Evolutionary conservation across 371 early-diverging fungal species (phyloP).

Genomic region (Syncephalastrum racemosum): DNA sequence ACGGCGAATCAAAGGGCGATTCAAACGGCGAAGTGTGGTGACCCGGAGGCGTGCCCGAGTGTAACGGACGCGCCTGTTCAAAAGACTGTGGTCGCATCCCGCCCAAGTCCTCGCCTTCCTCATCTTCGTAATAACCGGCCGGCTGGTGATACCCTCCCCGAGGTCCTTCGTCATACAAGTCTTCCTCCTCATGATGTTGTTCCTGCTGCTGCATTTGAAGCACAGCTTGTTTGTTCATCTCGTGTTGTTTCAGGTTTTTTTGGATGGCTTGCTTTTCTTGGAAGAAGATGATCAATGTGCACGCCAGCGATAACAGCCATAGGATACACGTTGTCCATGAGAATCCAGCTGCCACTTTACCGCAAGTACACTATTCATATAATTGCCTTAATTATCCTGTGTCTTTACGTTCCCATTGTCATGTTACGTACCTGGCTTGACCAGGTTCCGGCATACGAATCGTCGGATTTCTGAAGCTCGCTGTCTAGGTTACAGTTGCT

Average conservation of each 20-base stretch:
- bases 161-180: constrained; percentile 4
- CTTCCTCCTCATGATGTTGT: constrained; percentile 15
- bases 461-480: constrained; percentile 11
- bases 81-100: constrained; percentile 25
- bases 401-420: not conserved
- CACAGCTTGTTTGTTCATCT: constrained; percentile 31
- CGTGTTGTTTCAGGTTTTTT: constrained; percentile 40
- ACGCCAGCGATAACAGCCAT: constrained; percentile 36
- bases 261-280: constrained; percentile 43
- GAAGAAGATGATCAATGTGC: constrained; percentile 34
- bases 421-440: constrained; percentile 32
- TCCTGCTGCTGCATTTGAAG: constrained; percentile 20
- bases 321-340: constrained; percentile 46
- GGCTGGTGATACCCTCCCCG: constrained; percentile 12
- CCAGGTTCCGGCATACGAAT: constrained; percentile 30
- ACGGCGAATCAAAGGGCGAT: constrained; percentile 28
- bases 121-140: constrained; percentile 19
- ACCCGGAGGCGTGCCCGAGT: constrained; percentile 12
- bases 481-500: constrained; percentile 27
- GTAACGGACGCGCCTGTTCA: constrained; percentile 26
- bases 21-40: constrained; percentile 6
- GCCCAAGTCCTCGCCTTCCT: constrained; percentile 20
- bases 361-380: constrained; percentile 35
- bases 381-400: not conserved
- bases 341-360: constrained; percentile 41